Conservation (phyloP, 2,329 filamentous ascomycete species). For the Cladophialophora bantiana region DNA sequence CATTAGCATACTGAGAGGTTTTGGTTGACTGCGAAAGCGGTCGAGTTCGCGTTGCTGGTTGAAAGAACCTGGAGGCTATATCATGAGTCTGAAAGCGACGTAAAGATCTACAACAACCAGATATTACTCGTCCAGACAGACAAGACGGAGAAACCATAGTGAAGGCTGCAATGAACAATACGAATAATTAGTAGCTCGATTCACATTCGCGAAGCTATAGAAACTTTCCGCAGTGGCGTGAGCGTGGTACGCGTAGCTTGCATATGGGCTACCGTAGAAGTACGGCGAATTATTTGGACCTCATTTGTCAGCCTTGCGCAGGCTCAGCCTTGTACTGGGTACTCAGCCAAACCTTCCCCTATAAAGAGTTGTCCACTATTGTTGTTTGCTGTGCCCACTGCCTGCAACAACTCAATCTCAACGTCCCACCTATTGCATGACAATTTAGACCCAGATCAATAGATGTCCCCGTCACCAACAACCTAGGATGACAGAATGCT, state of each 20-base stretch:
- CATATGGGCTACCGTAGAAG: not conserved
- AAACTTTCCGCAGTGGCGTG: not conserved
- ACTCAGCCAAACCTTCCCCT: not conserved
- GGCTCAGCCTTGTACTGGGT: not conserved
- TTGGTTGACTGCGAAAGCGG: constrained; percentile 28
- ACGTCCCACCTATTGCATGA: not conserved
- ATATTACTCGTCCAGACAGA: not conserved
- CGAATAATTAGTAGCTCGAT: not conserved
- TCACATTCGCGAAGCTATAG: not conserved
- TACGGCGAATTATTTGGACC: not conserved
- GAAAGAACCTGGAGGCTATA: not conserved
- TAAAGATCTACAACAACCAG: not conserved
- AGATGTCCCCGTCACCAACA: not conserved
- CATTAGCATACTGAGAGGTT: constrained; percentile 28
- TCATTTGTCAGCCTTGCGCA: not conserved
- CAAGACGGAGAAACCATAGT: not conserved
- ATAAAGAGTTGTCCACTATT: not conserved
- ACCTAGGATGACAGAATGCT: not conserved
- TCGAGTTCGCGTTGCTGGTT: constrained; percentile 11
- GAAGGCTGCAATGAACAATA: not conserved
- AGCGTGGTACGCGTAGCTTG: not conserved
- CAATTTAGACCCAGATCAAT: not conserved
- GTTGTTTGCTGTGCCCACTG: not conserved
- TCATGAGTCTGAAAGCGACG: constrained; percentile 2
- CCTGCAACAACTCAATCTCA: not conserved